These are phyloP conservation scores for Tricharina praecox DNA, from an alignment of 495 filamentous ascomycete species.

Conservation along the genomic window DNA sequence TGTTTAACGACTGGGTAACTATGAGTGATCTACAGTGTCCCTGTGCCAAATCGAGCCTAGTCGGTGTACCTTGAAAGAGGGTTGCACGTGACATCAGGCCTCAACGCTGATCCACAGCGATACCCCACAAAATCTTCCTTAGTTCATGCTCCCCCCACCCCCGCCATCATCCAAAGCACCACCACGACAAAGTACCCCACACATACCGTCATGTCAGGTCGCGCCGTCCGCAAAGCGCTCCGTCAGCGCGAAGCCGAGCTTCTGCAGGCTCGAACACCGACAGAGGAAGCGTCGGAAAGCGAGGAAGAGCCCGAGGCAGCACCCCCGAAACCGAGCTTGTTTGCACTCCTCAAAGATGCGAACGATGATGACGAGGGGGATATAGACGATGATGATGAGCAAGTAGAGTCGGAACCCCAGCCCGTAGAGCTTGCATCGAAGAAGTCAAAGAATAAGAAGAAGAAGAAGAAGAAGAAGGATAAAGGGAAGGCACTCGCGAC, in stretches of 20 bases:
- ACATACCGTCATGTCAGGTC: slow-evolving; percentile 17
- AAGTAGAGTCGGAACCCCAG: slow-evolving; percentile 31
- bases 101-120: too few relatives aligned
- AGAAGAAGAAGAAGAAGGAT: slow-evolving; percentile 48
- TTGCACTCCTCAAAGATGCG: slow-evolving; percentile 29
- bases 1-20: too few relatives aligned
- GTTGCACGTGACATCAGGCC: too few relatives aligned
- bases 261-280: neutral
- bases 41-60: too few relatives aligned
- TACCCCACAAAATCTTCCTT: too few relatives aligned
- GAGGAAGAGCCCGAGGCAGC: slow-evolving; percentile 23
- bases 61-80: too few relatives aligned
- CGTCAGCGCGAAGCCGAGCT: slow-evolving; percentile 20
- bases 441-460: slow-evolving; percentile 40
- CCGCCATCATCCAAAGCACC: neutral
- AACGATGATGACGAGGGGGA: slow-evolving; percentile 37
- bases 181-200: neutral
- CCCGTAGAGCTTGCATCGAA: slow-evolving; percentile 24
- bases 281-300: slow-evolving; percentile 17
- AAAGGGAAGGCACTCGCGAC: slow-evolving; percentile 30
- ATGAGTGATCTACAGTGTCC: too few relatives aligned
- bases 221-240: slow-evolving; percentile 23
- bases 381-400: slow-evolving; percentile 21
- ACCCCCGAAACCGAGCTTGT: slow-evolving; percentile 24
- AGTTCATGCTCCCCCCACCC: neutral